Base-by-base conservation (phyloP, 1,139 yeast genomes). In the Yarrowia galli region DNA sequence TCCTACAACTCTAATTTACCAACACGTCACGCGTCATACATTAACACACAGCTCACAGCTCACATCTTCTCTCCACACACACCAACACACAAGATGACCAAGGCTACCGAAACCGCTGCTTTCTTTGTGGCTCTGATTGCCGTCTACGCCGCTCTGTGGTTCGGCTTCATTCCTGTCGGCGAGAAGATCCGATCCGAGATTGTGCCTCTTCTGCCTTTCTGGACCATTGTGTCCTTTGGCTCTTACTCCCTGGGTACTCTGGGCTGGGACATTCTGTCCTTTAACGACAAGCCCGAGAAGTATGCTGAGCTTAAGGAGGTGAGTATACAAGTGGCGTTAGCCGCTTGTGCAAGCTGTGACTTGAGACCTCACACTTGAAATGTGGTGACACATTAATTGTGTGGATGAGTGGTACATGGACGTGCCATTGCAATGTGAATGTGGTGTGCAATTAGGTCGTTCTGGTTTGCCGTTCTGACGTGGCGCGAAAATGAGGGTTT, bases 271-370 rank as follows among this genome's bases (percentile, higher is more conserved):
- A 88, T 89, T 23, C 80, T 82, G 74, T 86, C 92, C 1, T 87
- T 89, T 79, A 87, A 88, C 74, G 92, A 89, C 79, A 89, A 89
- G 78, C 87, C 87, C 72, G 89, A 83, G 68, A 89, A 88, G 76
- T 87, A 89, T 78, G 76, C 82, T 73, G 92, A 88, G 75, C 83
- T 89, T 74, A 81, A 87, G 73, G 79, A 69, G 72, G 80, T 77
- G 70, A 68, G 76, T 69, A 48, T 4, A 16, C 7, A 18, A 25
- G 22, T 7, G 28, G 7, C 28, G 28, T 25, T 25, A 25, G 28
- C 7, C 7, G 28, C 28, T 7, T 25, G 28, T 25, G 28, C 28
- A 4, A 25, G 28, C n/a, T n/a, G n/a, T n/a, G n/a, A n/a, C n/a
- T n/a, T n/a, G n/a, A n/a, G n/a, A n/a, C n/a, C n/a, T n/a, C n/a